Evolutionary conservation across 805 yeast genomes (phyloP).

Genomic region (Candida arabinofermentans): DNA sequence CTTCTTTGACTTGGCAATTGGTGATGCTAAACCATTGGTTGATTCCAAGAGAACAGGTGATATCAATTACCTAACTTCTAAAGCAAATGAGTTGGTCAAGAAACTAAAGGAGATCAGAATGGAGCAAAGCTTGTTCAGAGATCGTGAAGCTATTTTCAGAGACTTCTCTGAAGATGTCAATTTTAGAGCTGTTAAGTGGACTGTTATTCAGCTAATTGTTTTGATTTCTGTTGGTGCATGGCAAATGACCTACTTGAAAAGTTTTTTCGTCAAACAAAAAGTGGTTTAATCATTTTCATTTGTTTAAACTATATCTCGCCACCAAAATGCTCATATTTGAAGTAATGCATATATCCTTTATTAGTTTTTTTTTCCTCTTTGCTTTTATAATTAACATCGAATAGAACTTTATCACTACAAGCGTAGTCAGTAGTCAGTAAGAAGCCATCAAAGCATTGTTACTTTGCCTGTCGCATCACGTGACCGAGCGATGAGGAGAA

Average conservation of each 20-base stretch:
- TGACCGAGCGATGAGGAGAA: neutral
- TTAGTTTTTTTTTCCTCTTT: neutral
- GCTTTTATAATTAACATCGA: too few relatives aligned
- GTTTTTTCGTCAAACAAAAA: constrained; percentile 77
- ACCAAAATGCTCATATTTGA: too few relatives aligned
- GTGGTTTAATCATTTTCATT: constrained; percentile 37
- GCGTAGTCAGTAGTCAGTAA: too few relatives aligned
- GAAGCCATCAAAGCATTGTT: too few relatives aligned
- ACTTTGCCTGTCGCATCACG: too few relatives aligned
- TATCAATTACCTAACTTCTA: constrained; percentile 51
- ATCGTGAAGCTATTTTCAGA: constrained; percentile 71
- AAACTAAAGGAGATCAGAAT: constrained; percentile 58
- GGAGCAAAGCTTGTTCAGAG: constrained; percentile 67
- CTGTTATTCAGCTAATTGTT: constrained; percentile 60
- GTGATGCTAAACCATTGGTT: constrained; percentile 56
- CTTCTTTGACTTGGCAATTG: constrained; percentile 64
- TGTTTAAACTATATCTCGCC: neutral
- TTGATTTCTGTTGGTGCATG: constrained; percentile 65
- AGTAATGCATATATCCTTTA: too few relatives aligned
- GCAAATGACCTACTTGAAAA: constrained; percentile 70
- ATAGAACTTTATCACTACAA: too few relatives aligned
- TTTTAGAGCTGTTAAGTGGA: constrained; percentile 69
- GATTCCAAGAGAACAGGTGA: constrained; percentile 65
- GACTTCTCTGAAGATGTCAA: constrained; percentile 68
- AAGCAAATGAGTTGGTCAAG: constrained; percentile 50